phyloP scores from a whole-genome alignment of 2,329 filamentous ascomycete species.

The Colletotrichum camelliae region DNA sequence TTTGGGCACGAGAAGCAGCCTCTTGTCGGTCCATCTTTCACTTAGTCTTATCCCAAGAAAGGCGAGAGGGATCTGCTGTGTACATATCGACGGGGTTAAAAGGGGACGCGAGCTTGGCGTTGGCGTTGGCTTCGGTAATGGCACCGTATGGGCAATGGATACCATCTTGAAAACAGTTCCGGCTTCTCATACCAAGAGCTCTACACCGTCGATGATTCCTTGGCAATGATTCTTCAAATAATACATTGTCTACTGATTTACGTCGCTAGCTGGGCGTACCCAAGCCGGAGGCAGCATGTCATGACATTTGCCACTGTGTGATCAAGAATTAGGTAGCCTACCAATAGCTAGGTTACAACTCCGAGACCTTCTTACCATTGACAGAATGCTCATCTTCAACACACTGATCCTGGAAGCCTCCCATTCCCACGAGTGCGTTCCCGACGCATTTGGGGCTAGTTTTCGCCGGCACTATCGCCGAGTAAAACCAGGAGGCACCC shows the following conservation, averaged over 20 bases:
- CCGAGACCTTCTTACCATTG: background rate
- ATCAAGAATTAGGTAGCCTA: background rate
- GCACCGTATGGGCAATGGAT: background rate
- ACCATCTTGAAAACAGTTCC: background rate
- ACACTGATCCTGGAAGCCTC: background rate
- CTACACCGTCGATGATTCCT: background rate
- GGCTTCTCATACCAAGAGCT: background rate
- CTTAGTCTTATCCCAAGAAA: background rate
- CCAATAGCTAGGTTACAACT: background rate
- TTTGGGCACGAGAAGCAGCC: background rate
- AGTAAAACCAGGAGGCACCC: background rate
- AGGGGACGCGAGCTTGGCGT: background rate
- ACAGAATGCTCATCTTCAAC: background rate
- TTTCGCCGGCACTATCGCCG: background rate
- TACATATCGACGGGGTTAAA: background rate
- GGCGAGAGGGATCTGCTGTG: background rate
- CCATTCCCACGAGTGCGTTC: background rate
- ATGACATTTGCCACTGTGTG: background rate
- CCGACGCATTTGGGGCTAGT: background rate
- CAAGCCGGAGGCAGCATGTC: background rate
- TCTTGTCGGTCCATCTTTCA: background rate
- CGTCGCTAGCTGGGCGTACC: background rate
- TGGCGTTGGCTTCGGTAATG: background rate
- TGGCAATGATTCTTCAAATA: background rate
- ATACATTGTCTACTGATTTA: background rate